Percentiles rank a stretch among this genome's conserved stretches.
phyloP scores from a whole-genome alignment of 2,329 filamentous ascomycete genomes.

The Calycina herbarum region DNA sequence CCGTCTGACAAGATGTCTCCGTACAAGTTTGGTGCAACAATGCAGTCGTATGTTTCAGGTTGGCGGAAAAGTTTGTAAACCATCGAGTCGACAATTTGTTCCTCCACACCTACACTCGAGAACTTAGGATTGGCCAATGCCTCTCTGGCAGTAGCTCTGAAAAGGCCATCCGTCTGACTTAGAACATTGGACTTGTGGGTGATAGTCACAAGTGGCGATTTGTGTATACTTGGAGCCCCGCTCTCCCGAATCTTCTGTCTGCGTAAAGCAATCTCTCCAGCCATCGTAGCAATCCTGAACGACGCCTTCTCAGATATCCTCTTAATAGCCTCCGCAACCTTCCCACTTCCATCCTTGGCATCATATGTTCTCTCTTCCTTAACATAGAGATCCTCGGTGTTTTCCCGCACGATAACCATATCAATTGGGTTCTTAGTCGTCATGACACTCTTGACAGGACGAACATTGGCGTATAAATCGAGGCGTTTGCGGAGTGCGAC shows the following conservation, averaged over 20 bases:
- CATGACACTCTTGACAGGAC: conserved; percentile 82
- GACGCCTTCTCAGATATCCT: conserved; percentile 87
- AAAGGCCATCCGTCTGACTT: conserved; percentile 93
- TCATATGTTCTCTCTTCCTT: conserved; percentile 89
- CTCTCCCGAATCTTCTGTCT: conserved; percentile 75
- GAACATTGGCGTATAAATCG: conserved; percentile 95
- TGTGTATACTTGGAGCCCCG: conserved; percentile 60
- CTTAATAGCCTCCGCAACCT: conserved; percentile 96
- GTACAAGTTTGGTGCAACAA: conserved; percentile 96
- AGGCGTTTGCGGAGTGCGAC: conserved; percentile 95
- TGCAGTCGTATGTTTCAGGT: conserved; percentile 92
- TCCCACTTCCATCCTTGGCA: conserved; percentile 65
- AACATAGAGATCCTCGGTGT: conserved; percentile 91
- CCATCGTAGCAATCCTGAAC: conserved; percentile 85
- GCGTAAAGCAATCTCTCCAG: conserved; percentile 88
- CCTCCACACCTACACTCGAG: conserved; percentile 69
- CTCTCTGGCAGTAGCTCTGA: conserved; percentile 75
- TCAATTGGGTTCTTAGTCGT: conserved; percentile 67
- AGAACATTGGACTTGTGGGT: conserved; percentile 99
- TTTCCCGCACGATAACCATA: conserved; percentile 97
- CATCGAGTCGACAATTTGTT: conserved; percentile 99
- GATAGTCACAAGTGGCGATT: conserved; percentile 79
- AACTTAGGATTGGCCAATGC: conserved; percentile 70
- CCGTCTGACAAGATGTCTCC: conserved; percentile 96
- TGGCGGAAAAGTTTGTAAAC: conserved; percentile 99